Conservation (phyloP, 2,329 filamentous ascomycete species). For the Periconia sp. region DNA sequence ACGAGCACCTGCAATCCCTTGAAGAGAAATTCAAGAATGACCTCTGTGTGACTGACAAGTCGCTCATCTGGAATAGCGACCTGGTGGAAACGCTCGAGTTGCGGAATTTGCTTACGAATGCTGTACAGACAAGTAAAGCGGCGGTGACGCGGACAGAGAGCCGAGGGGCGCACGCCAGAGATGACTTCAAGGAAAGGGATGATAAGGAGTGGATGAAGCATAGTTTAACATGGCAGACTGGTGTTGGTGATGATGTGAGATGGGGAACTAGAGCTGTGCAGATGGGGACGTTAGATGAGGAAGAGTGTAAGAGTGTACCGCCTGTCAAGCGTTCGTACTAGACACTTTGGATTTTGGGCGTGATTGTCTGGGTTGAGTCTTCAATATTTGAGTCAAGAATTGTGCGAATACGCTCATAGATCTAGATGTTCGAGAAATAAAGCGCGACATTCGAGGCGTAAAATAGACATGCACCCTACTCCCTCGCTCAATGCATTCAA, state of each 20-base stretch:
- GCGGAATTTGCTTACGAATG: slow-evolving; percentile 55
- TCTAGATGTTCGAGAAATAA: no score
- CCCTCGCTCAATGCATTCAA: slow-evolving; percentile 3
- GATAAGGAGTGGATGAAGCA: slow-evolving; percentile 56
- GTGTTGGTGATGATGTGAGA: slow-evolving; percentile 46
- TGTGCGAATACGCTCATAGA: no score
- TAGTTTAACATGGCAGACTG: slow-evolving; percentile 54
- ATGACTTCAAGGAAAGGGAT: slow-evolving; percentile 53
- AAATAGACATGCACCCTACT: background rate
- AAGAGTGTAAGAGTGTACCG: slow-evolving; percentile 48
- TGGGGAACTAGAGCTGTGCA: slow-evolving; percentile 52
- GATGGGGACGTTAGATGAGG: slow-evolving; percentile 53
- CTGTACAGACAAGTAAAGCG: slow-evolving; percentile 53
- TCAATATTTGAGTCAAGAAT: no score
- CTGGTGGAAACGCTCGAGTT: slow-evolving; percentile 56
- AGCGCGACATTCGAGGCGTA: no score
- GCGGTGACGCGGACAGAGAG: slow-evolving; percentile 53
- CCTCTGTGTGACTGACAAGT: slow-evolving; percentile 49
- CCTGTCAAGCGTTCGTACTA: slow-evolving; percentile 46
- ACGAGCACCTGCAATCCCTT: slow-evolving; percentile 39
- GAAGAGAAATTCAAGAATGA: slow-evolving; percentile 44
- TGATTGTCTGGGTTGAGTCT: no score
- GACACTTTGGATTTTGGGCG: no score
- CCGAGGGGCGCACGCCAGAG: slow-evolving; percentile 55
- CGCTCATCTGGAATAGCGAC: slow-evolving; percentile 58